A percentile compares a stretch with the other conserved stretches of the same genome.
Conservation (phyloP, 768 basidiomycete genomes). For the Tylopilus felleus region DNA sequence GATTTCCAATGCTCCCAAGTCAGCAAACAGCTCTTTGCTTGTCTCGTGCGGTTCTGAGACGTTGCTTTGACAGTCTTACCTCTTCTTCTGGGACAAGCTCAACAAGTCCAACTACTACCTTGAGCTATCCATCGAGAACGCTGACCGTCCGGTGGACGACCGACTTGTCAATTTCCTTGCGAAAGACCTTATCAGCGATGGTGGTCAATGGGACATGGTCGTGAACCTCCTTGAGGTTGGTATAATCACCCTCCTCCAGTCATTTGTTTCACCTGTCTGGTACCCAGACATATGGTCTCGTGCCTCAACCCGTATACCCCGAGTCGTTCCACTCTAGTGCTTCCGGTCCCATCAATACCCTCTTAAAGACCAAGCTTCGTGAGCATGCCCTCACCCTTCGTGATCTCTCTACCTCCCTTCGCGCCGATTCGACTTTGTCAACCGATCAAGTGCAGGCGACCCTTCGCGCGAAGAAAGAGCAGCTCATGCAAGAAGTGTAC, state of each 20-base stretch:
- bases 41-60: conserved; percentile 2
- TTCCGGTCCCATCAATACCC: conserved; percentile 65
- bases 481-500: conserved; percentile 81
- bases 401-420: conserved; percentile 51
- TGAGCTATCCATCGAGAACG: conserved; percentile 80
- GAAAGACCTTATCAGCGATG: conserved; percentile 78
- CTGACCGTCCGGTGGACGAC: conserved; percentile 76
- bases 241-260: not conserved
- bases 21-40: conserved; percentile 9
- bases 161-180: conserved; percentile 79
- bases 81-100: conserved; percentile 96
- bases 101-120: conserved; percentile 90
- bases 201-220: conserved; percentile 95
- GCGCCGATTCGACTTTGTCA: conserved; percentile 41
- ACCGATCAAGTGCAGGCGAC: conserved; percentile 46
- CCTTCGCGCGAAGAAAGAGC: conserved; percentile 81
- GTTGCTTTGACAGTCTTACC: conserved; percentile 55
- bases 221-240: conserved; percentile 61
- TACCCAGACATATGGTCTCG: conserved; percentile 71
- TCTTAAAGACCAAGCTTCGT: conserved; percentile 88
- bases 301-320: conserved; percentile 80
- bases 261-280: conserved; percentile 29
- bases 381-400: conserved; percentile 88
- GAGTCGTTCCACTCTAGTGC: conserved; percentile 82
- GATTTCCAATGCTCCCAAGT: conserved; percentile 93